Percentiles rank a stretch among this genome's conserved stretches.
Evolutionary conservation across 2,329 filamentous ascomycete species (phyloP).

Genomic region (Aureobasidium mangrovei): DNA sequence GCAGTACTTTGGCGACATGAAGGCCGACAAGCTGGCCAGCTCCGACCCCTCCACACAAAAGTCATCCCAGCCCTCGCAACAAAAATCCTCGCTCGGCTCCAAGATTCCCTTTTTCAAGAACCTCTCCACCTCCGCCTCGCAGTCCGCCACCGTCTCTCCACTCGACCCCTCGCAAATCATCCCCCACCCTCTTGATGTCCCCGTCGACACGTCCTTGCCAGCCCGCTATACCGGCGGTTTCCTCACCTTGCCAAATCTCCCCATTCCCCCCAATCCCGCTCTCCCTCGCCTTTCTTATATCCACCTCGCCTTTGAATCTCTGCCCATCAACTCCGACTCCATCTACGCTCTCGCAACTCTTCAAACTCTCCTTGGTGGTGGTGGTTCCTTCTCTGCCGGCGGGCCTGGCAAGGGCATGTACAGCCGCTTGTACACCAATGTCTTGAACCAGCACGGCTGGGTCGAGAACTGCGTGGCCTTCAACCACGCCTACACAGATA

Average conservation of each 20-base stretch:
- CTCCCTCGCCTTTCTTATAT: conserved; percentile 81
- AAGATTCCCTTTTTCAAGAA: conserved; percentile 87
- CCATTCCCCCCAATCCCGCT: conserved; percentile 67
- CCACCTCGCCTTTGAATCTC: conserved; percentile 89
- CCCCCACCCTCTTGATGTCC: conserved; percentile 36
- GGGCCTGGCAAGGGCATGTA: conserved; percentile 99
- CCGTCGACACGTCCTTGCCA: conserved; percentile 51
- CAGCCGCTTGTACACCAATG: conserved; percentile 92
- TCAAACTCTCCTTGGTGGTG: conserved; percentile 90
- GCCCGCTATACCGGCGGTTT: conserved; percentile 92
- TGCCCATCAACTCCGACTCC: conserved; percentile 81
- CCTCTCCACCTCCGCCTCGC: conserved; percentile 64
- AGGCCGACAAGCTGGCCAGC: conserved; percentile 23
- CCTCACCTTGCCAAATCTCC: conserved; percentile 71
- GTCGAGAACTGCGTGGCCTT: conserved; percentile 93
- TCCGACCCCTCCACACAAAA: conserved; percentile 19
- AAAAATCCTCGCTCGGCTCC: conserved; percentile 62
- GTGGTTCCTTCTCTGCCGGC: conserved; percentile 92
- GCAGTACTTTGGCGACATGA: conserved; percentile 89
- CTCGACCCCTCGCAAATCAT: conserved; percentile 38
- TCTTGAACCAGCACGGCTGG: conserved; percentile 95
- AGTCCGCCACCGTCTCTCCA: conserved; percentile 50
- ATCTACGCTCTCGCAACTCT: conserved; percentile 95
- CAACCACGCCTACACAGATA: conserved; percentile 96
- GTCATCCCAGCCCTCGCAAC: conserved; percentile 36